These are phyloP conservation scores for Colletotrichum brevisporum DNA, from an alignment of 2,329 filamentous ascomycete genomes.

Conservation along the genomic window DNA sequence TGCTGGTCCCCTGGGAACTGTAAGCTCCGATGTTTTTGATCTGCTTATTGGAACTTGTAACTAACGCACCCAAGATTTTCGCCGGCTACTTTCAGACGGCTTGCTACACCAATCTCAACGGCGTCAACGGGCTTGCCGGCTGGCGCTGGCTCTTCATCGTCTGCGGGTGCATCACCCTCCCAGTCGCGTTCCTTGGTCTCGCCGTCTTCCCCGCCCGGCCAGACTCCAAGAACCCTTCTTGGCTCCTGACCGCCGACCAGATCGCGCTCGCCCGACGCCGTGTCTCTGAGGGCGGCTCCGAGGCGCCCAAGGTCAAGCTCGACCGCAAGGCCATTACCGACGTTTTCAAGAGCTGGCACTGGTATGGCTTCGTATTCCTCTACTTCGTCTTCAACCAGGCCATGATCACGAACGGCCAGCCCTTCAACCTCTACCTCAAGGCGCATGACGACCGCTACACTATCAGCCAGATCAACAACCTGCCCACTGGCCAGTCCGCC, in stretches of 20 bases:
- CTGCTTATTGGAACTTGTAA: not conserved
- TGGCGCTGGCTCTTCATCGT: slow-evolving; percentile 41
- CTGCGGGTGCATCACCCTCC: slow-evolving; percentile 34
- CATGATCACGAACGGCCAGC: slow-evolving; percentile 54
- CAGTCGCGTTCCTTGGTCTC: slow-evolving; percentile 30
- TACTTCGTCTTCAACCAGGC: slow-evolving; percentile 64
- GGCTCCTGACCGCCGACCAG: slow-evolving; percentile 47
- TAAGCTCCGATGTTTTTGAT: not conserved
- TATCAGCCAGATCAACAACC: slow-evolving; percentile 67
- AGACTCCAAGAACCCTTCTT: slow-evolving; percentile 47
- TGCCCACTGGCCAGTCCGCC: slow-evolving; percentile 69
- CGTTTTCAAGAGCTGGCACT: slow-evolving; percentile 55
- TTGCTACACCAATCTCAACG: slow-evolving; percentile 33
- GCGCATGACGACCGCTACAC: slow-evolving; percentile 58
- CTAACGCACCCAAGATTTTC: slow-evolving; percentile 33
- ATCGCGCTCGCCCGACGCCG: slow-evolving; percentile 45
- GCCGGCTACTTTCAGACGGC: slow-evolving; percentile 38
- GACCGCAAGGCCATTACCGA: slow-evolving; percentile 53
- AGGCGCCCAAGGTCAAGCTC: slow-evolving; percentile 49
- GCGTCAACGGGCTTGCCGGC: slow-evolving; percentile 29
- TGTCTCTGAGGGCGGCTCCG: slow-evolving; percentile 46
- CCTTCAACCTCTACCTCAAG: slow-evolving; percentile 61
- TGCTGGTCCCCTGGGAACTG: slow-evolving; percentile 28
- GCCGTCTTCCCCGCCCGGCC: slow-evolving; percentile 46
- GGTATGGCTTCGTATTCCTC: slow-evolving; percentile 52